Conservation (phyloP, 345 rosid genomes). For the Hevea brasiliensis region DNA sequence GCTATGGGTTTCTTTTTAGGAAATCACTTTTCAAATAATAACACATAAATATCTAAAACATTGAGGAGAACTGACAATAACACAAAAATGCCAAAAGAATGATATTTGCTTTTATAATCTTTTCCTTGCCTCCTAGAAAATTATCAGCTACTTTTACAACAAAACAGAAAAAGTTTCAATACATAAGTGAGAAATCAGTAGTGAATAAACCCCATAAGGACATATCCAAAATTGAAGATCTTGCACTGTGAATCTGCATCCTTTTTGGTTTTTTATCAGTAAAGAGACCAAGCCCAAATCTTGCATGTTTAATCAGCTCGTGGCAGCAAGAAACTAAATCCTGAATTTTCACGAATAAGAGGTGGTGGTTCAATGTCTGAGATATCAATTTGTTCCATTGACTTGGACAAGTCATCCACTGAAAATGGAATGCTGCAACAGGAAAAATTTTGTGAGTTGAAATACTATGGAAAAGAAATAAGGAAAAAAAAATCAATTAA, state of each 20-base stretch:
- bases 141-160: conserved; percentile 34
- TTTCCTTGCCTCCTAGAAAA: background rate
- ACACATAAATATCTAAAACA: too few relatives aligned
- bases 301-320: conserved; percentile 42
- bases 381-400: conserved; percentile 88
- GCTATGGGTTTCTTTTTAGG: too few relatives aligned
- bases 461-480: background rate
- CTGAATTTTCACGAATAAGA: conserved; percentile 80
- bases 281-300: background rate
- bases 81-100: background rate
- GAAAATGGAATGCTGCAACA: conserved; percentile 91
- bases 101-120: conserved; percentile 7
- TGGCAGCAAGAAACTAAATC: conserved; percentile 88
- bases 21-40: too few relatives aligned
- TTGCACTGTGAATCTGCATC: conserved; percentile 24
- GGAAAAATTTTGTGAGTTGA: background rate
- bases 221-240: conserved; percentile 20
- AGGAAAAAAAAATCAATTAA: background rate
- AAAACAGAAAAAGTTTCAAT: conserved; percentile 16
- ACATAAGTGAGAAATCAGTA: conserved; percentile 6
- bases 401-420: conserved; percentile 90
- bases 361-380: conserved; percentile 86
- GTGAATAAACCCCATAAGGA: conserved; percentile 12
- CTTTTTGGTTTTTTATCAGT: conserved; percentile 1
- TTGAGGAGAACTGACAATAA: background rate